Conservation (phyloP, 2,329 filamentous ascomycete species). For the Rhynchosporium agropyri region DNA sequence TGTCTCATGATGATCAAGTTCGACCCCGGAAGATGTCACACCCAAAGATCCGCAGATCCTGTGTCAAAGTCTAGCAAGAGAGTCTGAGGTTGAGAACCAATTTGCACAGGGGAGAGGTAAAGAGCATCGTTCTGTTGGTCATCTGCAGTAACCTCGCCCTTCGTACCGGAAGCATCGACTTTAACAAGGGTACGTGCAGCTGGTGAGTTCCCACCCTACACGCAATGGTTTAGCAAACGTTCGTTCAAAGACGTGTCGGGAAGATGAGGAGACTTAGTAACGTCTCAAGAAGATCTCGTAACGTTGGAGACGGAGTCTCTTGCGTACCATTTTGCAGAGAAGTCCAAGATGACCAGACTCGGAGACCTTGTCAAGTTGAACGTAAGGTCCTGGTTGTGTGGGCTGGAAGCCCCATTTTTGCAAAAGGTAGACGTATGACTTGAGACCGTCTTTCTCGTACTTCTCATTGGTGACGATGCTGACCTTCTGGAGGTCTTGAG, state of each 20-base stretch:
- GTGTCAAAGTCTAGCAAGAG: slow-evolving; percentile 70
- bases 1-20: slow-evolving; percentile 3
- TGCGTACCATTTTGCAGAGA: slow-evolving; percentile 44
- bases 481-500: slow-evolving; percentile 47
- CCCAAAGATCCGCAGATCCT: slow-evolving; percentile 71
- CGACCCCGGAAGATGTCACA: slow-evolving; percentile 41
- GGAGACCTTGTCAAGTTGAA: slow-evolving; percentile 49
- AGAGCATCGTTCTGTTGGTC: slow-evolving; percentile 69
- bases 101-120: slow-evolving; percentile 65
- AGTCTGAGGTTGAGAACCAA: slow-evolving; percentile 67
- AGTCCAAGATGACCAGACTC: slow-evolving; percentile 47
- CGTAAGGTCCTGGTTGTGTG: slow-evolving; percentile 64
- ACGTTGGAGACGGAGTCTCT: background rate
- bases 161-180: slow-evolving; percentile 39
- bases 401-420: slow-evolving; percentile 66
- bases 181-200: slow-evolving; percentile 53
- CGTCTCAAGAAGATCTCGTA: no score
- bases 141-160: slow-evolving; percentile 58
- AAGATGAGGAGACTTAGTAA: no score
- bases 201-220: slow-evolving; percentile 48
- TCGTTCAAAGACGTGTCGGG: no score
- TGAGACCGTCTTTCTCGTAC: slow-evolving; percentile 60
- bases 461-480: slow-evolving; percentile 58
- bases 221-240: no score
- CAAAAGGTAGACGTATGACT: slow-evolving; percentile 64